These are phyloP conservation scores for Picea glauca DNA, from an alignment of 75 land plant genomes.

Conservation along the genomic window DNA sequence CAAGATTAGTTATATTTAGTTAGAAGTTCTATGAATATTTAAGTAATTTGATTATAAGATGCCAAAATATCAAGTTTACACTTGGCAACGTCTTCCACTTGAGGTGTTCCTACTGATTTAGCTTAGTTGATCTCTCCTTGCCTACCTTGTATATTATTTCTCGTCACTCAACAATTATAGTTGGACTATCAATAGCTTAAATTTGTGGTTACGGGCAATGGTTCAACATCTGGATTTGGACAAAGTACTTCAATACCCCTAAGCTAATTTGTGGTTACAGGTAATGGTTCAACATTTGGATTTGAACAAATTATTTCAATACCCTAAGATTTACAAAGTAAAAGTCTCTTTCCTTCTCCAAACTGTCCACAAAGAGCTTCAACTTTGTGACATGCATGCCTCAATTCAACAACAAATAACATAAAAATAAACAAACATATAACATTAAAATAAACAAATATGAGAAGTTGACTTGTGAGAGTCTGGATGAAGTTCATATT, in stretches of 20 bases:
- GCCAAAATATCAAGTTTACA: too few species aligned
- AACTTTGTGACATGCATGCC: constrained; percentile 55
- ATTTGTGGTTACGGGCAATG: constrained; percentile 19
- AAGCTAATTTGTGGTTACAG: neutral
- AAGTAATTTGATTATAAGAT: too few species aligned
- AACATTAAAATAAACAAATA: too few species aligned
- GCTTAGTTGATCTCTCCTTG: constrained; percentile 23
- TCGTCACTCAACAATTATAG: constrained; percentile 69
- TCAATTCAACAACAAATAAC: neutral
- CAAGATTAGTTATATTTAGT: too few species aligned
- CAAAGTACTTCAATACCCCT: too few species aligned
- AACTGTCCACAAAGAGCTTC: constrained; percentile 60
- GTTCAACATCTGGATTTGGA: too few species aligned
- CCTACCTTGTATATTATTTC: constrained; percentile 25
- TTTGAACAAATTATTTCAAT: constrained; percentile 84
- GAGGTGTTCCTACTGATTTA: constrained; percentile 27
- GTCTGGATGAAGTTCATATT: neutral
- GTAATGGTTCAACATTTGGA: constrained; percentile 53
- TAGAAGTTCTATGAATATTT: too few species aligned
- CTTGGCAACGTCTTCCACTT: constrained; percentile 44
- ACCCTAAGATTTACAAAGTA: constrained; percentile 80
- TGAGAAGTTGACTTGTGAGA: neutral
- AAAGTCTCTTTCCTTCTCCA: constrained; percentile 95
- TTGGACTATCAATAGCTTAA: constrained; percentile 45
- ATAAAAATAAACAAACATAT: too few species aligned